Evolutionary conservation across 2,329 filamentous ascomycete species (phyloP), one percentile per base, ranked within the genome.

Genomic region (Aspergillus luchuensis): DNA sequence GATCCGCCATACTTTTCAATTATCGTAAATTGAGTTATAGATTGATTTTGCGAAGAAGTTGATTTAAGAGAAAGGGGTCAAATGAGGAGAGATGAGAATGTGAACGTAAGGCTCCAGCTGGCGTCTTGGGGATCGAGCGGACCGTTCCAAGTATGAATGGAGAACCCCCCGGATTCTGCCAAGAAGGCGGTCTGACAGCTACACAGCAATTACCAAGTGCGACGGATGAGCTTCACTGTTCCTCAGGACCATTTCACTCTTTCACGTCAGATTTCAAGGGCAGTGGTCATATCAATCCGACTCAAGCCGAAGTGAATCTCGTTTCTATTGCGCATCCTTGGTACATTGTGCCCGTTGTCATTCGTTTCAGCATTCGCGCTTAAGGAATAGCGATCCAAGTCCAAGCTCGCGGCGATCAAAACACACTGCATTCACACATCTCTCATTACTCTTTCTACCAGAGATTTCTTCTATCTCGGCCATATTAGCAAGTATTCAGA

Each of bases 1-100:
- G 82, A 78, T 92, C 89, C 52, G 90, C 90, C 90, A 92, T 92
- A 17, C 58, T 51, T 59, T 48, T 19, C 25, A 28, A 28, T 33
- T 50, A 19, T 25, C 11, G 11, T 13, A n/a, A 11, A 11, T 8
- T n/a, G 15, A 38, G 41, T 19, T 21, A 48, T 5, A 10, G 4
- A 19, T 19, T 6, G 7, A 41, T 45, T 56, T n/a, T 43, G 53
- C 28, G 28, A 48, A 39, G 28, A 13, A 51, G 51, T 56, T 62
- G 38, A 41, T 56, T 23, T 55, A 23, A 62, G 49, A 65, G 58
- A 47, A 60, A 28, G 47, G 53, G 13, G 25, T 19, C 25, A 56
- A 57, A 47, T 51, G 47, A 49, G 54, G 51, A 49, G 25, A 56
- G 60, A 64, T 38, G 57, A 58, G 56, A 60, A 62, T 57, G 54